Evolutionary conservation across 1,284 basidiomycete species (phyloP), one percentile per base, ranked within the genome.

Genomic region (Leccinum fuscescens): DNA sequence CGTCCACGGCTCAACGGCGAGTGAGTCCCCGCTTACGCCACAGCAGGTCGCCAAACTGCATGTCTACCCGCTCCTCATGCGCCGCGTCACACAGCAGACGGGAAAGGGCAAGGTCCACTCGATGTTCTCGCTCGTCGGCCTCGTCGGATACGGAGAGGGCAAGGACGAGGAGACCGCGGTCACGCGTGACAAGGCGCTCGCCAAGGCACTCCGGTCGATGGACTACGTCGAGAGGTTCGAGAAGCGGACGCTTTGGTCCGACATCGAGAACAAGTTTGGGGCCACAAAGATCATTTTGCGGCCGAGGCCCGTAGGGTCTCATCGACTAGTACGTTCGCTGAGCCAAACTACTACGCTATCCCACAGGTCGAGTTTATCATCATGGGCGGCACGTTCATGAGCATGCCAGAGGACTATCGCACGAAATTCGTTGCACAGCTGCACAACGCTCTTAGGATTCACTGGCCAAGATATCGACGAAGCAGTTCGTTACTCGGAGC

Each of bases 351-450:
- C 8, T 27, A 27, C 24, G 24, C 24, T 24, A 24, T 24, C 24
- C 1, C 29, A 29, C 39, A 93, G 91, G 92, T 99, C 53, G 96
- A 99, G 74, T 98, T 98, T 72, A 99, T 99, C 66, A 83, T 99
- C 68, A 99, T 99, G 96, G 97, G 96, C 35, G 96, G 96, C 51
- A 99, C 96, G 4, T 99, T 99, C 77, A 98, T 99, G 96, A 97
- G 94, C 68, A 95, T 98, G 87, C 90, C 96, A 22, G 94, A 98
- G 75, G 93, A 94, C 50, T 99, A 99, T 73, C 86, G 96, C 59
- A 89, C 88, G 67, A 88, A 91, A 64, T 99, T 99, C 8, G 29
- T 31, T 61, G 96, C 96, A 0, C 96, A 98, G 65, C 82, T 99
- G 55, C 97, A 99, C 76, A 99, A 99, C 72, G 96, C 97, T 0